Evolutionary conservation across 228 moss, liverwort and hornwort genomes (phyloP).

Genomic region (Sphagnum magellanicum): DNA sequence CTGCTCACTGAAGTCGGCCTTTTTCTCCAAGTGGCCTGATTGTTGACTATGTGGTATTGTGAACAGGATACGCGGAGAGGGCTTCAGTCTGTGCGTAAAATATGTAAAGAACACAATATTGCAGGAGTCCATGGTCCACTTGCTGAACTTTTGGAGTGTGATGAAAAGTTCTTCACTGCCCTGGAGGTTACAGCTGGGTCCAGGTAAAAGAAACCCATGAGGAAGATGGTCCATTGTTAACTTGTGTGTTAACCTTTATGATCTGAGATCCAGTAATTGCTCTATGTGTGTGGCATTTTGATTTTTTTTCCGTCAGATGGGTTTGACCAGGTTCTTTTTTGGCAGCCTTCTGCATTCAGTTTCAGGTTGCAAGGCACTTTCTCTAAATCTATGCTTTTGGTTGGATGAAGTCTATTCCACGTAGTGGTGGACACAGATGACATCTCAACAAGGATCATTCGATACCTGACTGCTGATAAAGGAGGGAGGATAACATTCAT

Average conservation of each 20-base stretch:
- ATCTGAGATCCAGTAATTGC: not conserved
- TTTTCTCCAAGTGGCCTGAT: not conserved
- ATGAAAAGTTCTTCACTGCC: slow-evolving; percentile 98
- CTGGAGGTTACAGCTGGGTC: slow-evolving; percentile 95
- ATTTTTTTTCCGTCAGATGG: not conserved
- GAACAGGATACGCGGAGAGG: slow-evolving; percentile 89
- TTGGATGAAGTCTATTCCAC: slow-evolving; percentile 72
- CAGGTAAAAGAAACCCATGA: slow-evolving; percentile 40
- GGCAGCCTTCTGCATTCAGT: not conserved
- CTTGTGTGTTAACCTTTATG: too few species aligned
- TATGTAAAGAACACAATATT: slow-evolving; percentile 76
- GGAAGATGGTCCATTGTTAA: not conserved
- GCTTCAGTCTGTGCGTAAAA: slow-evolving; percentile 68
- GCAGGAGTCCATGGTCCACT: slow-evolving; percentile 94
- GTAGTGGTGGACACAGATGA: slow-evolving; percentile 95
- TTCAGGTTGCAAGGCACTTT: too few species aligned
- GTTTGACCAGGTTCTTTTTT: not conserved
- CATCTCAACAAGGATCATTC: slow-evolving; percentile 88
- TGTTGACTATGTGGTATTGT: not conserved
- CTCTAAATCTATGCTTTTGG: slow-evolving; percentile 3
- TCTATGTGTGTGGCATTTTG: not conserved
- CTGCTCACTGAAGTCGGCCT: too few species aligned
- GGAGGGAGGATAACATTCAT: slow-evolving; percentile 98
- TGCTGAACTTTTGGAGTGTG: slow-evolving; percentile 94
- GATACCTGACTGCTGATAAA: slow-evolving; percentile 85